Percentiles rank a stretch among this genome's conserved stretches.
These are phyloP conservation scores for Clarkia xantiana DNA, from an alignment of 345 rosid species.

Conservation along the genomic window DNA sequence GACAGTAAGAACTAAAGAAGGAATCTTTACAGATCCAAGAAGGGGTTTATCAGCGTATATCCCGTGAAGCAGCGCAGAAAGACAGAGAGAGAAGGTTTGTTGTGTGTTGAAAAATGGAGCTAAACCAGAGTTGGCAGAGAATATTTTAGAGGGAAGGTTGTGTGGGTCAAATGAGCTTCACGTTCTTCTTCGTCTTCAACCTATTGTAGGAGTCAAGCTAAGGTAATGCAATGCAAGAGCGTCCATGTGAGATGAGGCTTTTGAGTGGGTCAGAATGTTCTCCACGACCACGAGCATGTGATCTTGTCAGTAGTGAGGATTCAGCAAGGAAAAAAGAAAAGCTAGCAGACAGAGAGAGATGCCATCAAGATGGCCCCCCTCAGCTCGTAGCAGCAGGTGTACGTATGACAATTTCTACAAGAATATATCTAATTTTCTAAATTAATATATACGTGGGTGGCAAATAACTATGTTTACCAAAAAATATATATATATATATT, in stretches of 20 bases:
- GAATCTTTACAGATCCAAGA: constrained; percentile 48
- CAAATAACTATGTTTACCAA: too few relatives aligned
- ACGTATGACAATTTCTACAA: too few relatives aligned
- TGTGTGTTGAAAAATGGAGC: too few relatives aligned
- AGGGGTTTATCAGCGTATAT: constrained; percentile 25
- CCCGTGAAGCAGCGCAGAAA: neutral
- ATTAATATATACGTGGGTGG: too few relatives aligned
- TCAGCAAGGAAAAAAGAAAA: neutral
- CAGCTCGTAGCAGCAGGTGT: too few relatives aligned
- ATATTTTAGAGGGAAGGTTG: constrained; percentile 4
- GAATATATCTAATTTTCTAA: too few relatives aligned
- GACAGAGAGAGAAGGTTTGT: neutral
- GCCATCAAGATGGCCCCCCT: neutral
- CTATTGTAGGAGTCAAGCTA: too few relatives aligned
- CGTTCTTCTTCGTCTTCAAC: too few relatives aligned
- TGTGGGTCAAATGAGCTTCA: constrained; percentile 20
- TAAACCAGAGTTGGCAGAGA: too few relatives aligned
- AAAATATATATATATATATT: too few relatives aligned
- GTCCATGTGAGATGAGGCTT: constrained; percentile 48
- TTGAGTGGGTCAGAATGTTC: constrained; percentile 44
- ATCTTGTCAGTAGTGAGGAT: constrained; percentile 22
- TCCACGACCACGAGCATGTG: constrained; percentile 48
- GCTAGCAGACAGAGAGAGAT: neutral
- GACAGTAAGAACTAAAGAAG: constrained; percentile 3
- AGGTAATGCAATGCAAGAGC: constrained; percentile 9